Base-by-base conservation (phyloP, 129 eudicot genomes). In the Artemisia annua region DNA sequence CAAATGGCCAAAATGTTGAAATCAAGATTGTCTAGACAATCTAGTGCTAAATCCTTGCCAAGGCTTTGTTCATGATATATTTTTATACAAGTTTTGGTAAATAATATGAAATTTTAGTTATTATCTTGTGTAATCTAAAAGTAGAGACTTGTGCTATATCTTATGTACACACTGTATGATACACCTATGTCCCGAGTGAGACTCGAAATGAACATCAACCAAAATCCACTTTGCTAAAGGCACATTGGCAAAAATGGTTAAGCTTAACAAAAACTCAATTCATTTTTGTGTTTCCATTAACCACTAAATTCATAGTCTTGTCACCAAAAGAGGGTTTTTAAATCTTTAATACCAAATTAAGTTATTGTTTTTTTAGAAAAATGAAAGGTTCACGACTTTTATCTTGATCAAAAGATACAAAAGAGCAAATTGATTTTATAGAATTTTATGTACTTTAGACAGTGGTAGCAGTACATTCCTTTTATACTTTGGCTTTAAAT, bases 1-100 rank as follows among this genome's bases (percentile, higher is more conserved):
- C 98, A 87, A 60, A 89, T 90, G 97, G 16, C 85, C 30, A 93
- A 90, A 80, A 79, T 87, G 79, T 85, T 82, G 83, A 93, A 79
- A 79, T 82, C 95, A 72, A 91, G 75, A 82, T 69, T 79, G 63
- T 75, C 91, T 59, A 82, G 75, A 71, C 89, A 80, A 15, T 80
- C 75, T 49, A 85, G 76, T 72, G 78, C 86, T 69, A 91, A 77
- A 82, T 85, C 95, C 18, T 79, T 91, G 78, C 97, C 97, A 50
- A 87, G 85, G 81, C 85, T 87, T 16, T 90, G 97, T 82, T 90
- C 94, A 71, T 90, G 79, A 82, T 78, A 44, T 67, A 28, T 63
- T 22, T 49, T 50, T 61, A n/a, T 0, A 44, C 9, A 8, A 39
- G 6, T 79, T 73, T 66, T 59, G 28, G 84, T 83, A 71, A 70